A percentile compares a stretch with the other conserved stretches of the same genome.
phyloP scores from a whole-genome alignment of 768 basidiomycete genomes.

The Lactifluus subvellereus region DNA sequence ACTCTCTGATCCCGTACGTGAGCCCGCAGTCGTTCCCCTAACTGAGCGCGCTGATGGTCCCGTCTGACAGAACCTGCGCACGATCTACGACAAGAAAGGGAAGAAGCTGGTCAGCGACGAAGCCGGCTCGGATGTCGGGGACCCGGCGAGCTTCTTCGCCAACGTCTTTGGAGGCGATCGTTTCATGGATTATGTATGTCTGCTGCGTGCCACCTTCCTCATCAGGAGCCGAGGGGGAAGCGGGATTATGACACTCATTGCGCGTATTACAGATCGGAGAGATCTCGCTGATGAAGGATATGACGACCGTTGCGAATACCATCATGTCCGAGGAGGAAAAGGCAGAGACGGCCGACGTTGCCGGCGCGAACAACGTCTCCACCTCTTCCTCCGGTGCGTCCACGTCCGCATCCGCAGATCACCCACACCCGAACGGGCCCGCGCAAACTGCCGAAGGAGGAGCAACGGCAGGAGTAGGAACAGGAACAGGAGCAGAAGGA shows the following conservation, averaged over 20 bases:
- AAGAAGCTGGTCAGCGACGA: conserved; percentile 84
- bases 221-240: not conserved
- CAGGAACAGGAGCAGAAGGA: not conserved
- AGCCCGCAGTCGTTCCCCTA: not conserved
- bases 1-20: conserved; percentile 64
- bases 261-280: conserved; percentile 73
- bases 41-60: not conserved
- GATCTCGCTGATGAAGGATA: conserved; percentile 92
- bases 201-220: not conserved
- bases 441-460: not conserved
- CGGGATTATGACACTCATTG: no score
- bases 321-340: conserved; percentile 93
- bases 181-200: conserved; percentile 78
- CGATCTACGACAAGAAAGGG: conserved; percentile 94
- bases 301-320: conserved; percentile 77
- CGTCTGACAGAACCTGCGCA: conserved; percentile 61
- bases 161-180: conserved; percentile 94
- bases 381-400: conserved; percentile 20
- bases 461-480: not conserved
- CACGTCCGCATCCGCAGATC: not conserved
- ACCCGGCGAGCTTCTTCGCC: conserved; percentile 92
- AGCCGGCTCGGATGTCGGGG: conserved; percentile 74
- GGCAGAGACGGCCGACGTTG: conserved; percentile 45
- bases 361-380: conserved; percentile 26
- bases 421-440: not conserved